phyloP scores from a whole-genome alignment of 306 rosid species.

The Vigna hirtella region DNA sequence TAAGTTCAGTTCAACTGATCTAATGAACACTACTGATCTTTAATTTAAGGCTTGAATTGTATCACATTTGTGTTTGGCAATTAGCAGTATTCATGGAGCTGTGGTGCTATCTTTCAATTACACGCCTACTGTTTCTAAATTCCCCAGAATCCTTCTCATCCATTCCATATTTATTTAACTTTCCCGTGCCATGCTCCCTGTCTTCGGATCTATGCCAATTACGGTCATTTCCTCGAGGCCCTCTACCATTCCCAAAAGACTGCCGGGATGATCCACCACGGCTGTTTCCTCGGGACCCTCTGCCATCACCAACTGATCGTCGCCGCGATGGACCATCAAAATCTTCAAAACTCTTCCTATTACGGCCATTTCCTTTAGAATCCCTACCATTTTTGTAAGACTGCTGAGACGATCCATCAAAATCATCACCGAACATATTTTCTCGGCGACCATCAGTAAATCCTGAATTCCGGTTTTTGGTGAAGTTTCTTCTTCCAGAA shows the following conservation, averaged over 20 bases:
- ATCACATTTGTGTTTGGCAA: conserved; percentile 17
- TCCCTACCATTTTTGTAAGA: conserved; percentile 47
- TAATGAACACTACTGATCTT: background rate
- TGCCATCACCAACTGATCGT: conserved; percentile 1
- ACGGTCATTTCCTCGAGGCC: conserved; percentile 45
- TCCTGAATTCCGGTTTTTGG: conserved; percentile 46
- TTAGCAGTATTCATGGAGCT: conserved; percentile 18
- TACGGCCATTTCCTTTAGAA: conserved; percentile 50
- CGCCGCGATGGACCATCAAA: conserved; percentile 42
- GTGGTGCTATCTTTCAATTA: conserved; percentile 70
- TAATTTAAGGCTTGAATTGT: conserved; percentile 3
- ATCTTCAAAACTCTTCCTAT: conserved; percentile 47
- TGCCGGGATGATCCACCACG: conserved; percentile 47
- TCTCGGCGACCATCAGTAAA: conserved; percentile 53
- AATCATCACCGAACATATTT: conserved; percentile 56
- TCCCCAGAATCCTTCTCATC: conserved; percentile 55
- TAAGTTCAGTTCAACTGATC: background rate
- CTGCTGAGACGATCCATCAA: conserved; percentile 53
- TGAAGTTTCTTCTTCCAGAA: conserved; percentile 56
- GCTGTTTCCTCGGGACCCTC: conserved; percentile 43
- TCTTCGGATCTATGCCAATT: conserved; percentile 46
- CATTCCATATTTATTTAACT: conserved; percentile 44
- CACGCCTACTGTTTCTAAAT: conserved; percentile 79
- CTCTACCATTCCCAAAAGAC: conserved; percentile 47
- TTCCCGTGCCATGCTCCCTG: conserved; percentile 40